These are phyloP conservation scores for Xanthoceras sorbifolium DNA, from an alignment of 345 rosid species.

Conservation along the genomic window DNA sequence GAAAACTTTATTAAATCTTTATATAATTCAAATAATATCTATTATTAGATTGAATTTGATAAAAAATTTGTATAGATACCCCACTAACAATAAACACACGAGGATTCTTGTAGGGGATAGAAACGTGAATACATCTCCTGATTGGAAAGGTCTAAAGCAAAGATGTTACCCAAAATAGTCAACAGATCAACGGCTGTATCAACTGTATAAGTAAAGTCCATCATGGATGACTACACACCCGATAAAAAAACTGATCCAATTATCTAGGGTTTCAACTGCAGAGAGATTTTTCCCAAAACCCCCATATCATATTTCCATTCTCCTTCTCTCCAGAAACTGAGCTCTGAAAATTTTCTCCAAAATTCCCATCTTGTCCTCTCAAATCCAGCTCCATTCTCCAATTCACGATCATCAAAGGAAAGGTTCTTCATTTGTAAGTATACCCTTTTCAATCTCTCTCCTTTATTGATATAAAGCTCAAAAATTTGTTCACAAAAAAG, in stretches of 20 bases:
- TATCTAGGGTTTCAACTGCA: slow-evolving; percentile 24
- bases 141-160: background rate
- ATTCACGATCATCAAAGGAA: slow-evolving; percentile 14
- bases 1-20: too few relatives aligned
- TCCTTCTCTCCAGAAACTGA: background rate
- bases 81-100: too few relatives aligned
- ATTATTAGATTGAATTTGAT: too few relatives aligned
- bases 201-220: background rate
- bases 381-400: background rate
- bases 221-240: background rate
- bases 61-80: too few relatives aligned
- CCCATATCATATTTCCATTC: background rate
- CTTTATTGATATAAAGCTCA: background rate
- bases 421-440: slow-evolving; percentile 22
- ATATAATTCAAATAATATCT: too few relatives aligned
- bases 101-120: too few relatives aligned
- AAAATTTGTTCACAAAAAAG: background rate
- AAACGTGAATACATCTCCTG: too few relatives aligned
- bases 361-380: background rate
- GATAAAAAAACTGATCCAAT: background rate
- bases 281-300: background rate
- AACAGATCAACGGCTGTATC: background rate
- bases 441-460: background rate
- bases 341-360: background rate
- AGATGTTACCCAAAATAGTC: background rate